Conservation (phyloP, 192 early-diverging fungal species). For the Umbelopsis vinacea region DNA sequence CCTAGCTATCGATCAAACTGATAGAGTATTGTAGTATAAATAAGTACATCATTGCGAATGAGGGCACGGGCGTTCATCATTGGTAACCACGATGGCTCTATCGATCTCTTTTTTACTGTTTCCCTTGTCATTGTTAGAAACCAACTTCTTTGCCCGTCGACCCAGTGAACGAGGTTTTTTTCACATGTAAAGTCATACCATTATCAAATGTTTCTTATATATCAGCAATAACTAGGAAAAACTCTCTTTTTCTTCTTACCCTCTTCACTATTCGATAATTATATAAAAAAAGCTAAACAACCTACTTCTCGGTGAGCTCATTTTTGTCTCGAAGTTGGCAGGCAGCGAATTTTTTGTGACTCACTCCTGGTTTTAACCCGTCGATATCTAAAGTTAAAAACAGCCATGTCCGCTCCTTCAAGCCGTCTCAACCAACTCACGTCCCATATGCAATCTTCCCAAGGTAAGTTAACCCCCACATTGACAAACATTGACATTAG, state of each 20-base stretch:
- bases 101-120: neutral
- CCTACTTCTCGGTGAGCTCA: neutral
- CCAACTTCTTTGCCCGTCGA: neutral
- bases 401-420: conserved; percentile 17
- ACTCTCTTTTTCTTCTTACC: neutral
- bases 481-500: neutral
- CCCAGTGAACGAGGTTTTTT: neutral
- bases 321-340: neutral
- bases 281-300: too few species aligned
- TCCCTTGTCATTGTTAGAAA: neutral
- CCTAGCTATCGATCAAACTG: neutral
- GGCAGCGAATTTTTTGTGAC: conserved; percentile 6
- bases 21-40: neutral
- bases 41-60: neutral
- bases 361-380: neutral
- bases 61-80: neutral
- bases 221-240: neutral
- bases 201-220: conserved; percentile 13
- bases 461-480: neutral
- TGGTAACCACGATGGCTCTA: neutral
- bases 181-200: neutral
- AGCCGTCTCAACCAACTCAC: conserved; percentile 15
- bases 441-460: conserved; percentile 18
- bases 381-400: neutral
- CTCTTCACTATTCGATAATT: neutral